Percentiles rank a stretch among this genome's conserved stretches.
These are phyloP conservation scores for Mucuna pruriens DNA, from an alignment of 306 rosid genomes.

Conservation along the genomic window DNA sequence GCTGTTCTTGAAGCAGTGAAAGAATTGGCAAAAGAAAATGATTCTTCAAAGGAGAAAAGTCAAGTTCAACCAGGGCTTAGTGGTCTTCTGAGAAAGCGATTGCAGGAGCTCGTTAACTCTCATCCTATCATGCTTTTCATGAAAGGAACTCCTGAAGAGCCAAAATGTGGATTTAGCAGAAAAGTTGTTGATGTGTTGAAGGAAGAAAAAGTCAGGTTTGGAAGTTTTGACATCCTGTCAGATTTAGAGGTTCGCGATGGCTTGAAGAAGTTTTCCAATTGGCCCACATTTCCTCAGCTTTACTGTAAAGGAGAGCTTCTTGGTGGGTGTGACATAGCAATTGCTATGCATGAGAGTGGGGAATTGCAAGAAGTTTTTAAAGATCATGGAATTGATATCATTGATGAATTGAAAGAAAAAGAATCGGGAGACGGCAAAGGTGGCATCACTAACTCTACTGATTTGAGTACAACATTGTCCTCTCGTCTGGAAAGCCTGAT, in stretches of 20 bases:
- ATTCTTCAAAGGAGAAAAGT: constrained; percentile 52
- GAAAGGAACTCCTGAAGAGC: constrained; percentile 92
- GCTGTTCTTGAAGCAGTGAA: constrained; percentile 73
- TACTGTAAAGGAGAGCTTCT: constrained; percentile 94
- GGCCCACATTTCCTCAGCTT: constrained; percentile 97
- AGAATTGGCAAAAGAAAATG: constrained; percentile 69
- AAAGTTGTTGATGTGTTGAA: constrained; percentile 80
- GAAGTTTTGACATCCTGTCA: constrained; percentile 80
- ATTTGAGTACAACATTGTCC: constrained; percentile 61
- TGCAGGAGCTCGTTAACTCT: constrained; percentile 67
- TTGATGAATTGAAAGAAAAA: constrained; percentile 44
- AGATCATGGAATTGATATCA: constrained; percentile 68
- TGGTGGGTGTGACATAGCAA: constrained; percentile 89
- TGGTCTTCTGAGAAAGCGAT: constrained; percentile 51
- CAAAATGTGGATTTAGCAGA: constrained; percentile 83
- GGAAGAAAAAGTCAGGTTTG: constrained; percentile 77
- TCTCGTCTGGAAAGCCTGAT: constrained; percentile 68
- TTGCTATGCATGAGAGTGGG: constrained; percentile 94
- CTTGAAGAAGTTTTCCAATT: constrained; percentile 81
- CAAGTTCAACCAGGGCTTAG: constrained; percentile 53
- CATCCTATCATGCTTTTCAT: constrained; percentile 77
- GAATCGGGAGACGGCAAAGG: constrained; percentile 63
- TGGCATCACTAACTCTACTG: constrained; percentile 64
- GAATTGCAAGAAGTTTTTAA: constrained; percentile 76
- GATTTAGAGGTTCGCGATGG: constrained; percentile 82